Evolutionary conservation across 345 rosid genomes (phyloP), one percentile per base, ranked within the genome.

Genomic region (Viola odorata): DNA sequence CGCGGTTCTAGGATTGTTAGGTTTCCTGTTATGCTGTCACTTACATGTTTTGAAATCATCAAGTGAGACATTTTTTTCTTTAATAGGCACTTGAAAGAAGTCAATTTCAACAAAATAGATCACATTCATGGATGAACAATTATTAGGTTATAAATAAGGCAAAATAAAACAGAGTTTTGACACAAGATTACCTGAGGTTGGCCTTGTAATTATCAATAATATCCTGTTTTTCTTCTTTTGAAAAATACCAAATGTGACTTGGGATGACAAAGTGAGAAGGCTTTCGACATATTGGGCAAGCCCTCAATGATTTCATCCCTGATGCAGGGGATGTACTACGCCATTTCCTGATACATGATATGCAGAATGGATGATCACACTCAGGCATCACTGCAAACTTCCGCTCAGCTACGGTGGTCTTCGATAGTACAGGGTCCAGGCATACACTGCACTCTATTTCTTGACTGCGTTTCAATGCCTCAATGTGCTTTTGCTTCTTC

Each of bases 281-380:
- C 70, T 87, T 90, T 55, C 92, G 97, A 69, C 97, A 87, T 45
- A 84, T 82, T 12, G 97, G 95, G 69, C 97, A 90, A 3, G 92
- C 74, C 81, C 97, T 84, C 76, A 82, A 66, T 14, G 86, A 69
- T 14, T 86, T 90, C 88, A 87, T 81, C 44, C 95, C 91, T 10
- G 92, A 82, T 32, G 84, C 77, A 53, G 92, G 91, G 32, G 90
- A 78, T 66, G 80, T 83, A 41, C 75, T 82, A 36, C 88, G 90
- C 91, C 91, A 87, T 54, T 84, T 87, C 67, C 90, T 78, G 64
- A 87, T 87, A 61, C 95, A 87, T 6, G 82, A 81, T 59, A 87
- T 77, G 66, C 97, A 90, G 65, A 90, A 90, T 45, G 97, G 88
- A 80, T 90, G 95, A 80, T 90, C 90, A 59, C 97, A 87, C 68